Conservation (phyloP, 768 basidiomycete species). For the Pilatotrama ljubarskyi region DNA sequence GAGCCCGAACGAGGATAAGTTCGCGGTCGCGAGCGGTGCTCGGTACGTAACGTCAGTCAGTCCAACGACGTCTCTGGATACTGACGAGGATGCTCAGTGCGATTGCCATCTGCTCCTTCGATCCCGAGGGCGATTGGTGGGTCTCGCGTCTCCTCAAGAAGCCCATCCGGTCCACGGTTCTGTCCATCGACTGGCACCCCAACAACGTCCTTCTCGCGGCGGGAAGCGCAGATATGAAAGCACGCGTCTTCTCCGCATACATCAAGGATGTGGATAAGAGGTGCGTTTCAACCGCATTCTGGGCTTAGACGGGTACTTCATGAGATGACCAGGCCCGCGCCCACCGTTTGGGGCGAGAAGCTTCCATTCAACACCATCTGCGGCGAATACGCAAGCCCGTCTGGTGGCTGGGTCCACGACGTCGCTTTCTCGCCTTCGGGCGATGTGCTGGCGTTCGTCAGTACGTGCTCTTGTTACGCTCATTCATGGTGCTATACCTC, state of each 20-base stretch:
- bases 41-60: slow-evolving; percentile 48
- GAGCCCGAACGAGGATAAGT: slow-evolving; percentile 98
- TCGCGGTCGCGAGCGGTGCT: slow-evolving; percentile 96
- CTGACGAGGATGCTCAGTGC: slow-evolving; percentile 50
- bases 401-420: slow-evolving; percentile 96
- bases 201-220: slow-evolving; percentile 97
- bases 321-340: slow-evolving; percentile 60
- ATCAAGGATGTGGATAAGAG: slow-evolving; percentile 97
- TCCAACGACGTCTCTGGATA: neutral
- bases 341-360: slow-evolving; percentile 96
- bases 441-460: slow-evolving; percentile 89
- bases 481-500: neutral
- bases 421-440: slow-evolving; percentile 97
- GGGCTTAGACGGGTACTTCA: neutral
- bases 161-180: slow-evolving; percentile 92
- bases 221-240: slow-evolving; percentile 97
- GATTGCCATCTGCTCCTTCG: slow-evolving; percentile 95
- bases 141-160: slow-evolving; percentile 96
- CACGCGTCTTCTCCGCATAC: slow-evolving; percentile 95
- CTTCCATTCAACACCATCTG: slow-evolving; percentile 97
- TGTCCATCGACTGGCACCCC: slow-evolving; percentile 97
- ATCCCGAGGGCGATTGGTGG: slow-evolving; percentile 99
- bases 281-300: slow-evolving; percentile 42
- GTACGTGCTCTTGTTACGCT: slow-evolving; percentile 48
- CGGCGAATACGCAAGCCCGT: slow-evolving; percentile 85